A percentile compares a stretch with the other conserved stretches of the same genome.
Evolutionary conservation across 805 yeast genomes (phyloP).

Genomic region (Cyberlindnera saturnus): DNA sequence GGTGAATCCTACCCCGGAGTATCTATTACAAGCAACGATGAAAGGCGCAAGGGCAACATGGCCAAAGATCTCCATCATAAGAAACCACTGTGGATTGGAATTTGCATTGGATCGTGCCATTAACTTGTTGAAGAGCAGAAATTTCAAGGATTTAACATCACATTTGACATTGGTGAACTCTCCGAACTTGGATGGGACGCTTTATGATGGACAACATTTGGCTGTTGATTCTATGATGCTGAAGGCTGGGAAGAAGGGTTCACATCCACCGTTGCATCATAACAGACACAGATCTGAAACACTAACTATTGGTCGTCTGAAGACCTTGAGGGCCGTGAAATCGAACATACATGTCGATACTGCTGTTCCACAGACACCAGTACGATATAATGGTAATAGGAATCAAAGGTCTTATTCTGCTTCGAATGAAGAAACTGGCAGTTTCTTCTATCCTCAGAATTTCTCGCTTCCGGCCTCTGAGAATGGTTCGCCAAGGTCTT

Average conservation of each 20-base stretch:
- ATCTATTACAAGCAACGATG: conserved; percentile 58
- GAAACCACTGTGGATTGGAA: conserved; percentile 87
- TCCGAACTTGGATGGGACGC: conserved; percentile 7
- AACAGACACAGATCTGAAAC: conserved; percentile 23
- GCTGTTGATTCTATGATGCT: background rate
- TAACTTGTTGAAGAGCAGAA: conserved; percentile 53
- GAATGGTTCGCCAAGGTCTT: conserved; percentile 11
- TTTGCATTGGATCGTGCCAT: conserved; percentile 81
- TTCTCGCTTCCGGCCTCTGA: conserved; percentile 17
- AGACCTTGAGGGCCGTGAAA: conserved; percentile 12
- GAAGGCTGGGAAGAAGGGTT: conserved; percentile 1
- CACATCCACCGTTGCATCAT: conserved; percentile 8
- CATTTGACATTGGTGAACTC: conserved; percentile 20
- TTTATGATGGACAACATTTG: background rate
- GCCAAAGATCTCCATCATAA: conserved; percentile 82
- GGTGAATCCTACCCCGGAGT: conserved; percentile 77
- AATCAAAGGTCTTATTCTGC: conserved; percentile 21
- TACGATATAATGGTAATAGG: background rate
- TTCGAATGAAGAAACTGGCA: conserved; percentile 11
- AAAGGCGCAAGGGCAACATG: conserved; percentile 91
- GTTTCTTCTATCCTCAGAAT: conserved; percentile 6
- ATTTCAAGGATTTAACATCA: conserved; percentile 34
- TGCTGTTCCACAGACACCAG: background rate
- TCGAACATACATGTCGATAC: conserved; percentile 12
- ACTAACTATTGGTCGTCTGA: conserved; percentile 12